Percentiles rank a stretch among this genome's conserved stretches.
These are phyloP conservation scores for Pleurotus salmoneostramineus DNA, from an alignment of 768 basidiomycete genomes.

Conservation along the genomic window DNA sequence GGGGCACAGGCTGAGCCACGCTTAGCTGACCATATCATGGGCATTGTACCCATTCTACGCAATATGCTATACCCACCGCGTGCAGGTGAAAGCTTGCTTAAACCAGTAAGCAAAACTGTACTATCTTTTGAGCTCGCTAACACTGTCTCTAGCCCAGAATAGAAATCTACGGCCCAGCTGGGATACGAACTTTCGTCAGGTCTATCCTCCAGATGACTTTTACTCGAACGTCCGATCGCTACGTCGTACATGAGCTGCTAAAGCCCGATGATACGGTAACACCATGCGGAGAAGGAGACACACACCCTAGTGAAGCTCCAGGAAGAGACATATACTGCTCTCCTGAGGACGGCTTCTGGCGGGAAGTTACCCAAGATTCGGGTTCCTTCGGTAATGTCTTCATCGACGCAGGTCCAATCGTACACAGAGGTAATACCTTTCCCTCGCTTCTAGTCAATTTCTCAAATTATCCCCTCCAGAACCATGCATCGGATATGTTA, in stretches of 20 bases:
- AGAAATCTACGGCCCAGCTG: constrained; percentile 78
- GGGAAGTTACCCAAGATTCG: constrained; percentile 36
- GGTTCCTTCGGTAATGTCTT: constrained; percentile 30
- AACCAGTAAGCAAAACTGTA: constrained; percentile 14
- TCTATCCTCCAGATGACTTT: constrained; percentile 66
- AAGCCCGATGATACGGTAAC: constrained; percentile 48
- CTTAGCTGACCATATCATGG: constrained; percentile 71
- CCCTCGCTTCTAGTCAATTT: too few relatives aligned
- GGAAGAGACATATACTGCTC: constrained; percentile 57
- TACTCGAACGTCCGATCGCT: constrained; percentile 55
- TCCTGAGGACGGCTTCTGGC: constrained; percentile 63
- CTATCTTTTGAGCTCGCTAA: background rate
- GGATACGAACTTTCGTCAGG: constrained; percentile 73
- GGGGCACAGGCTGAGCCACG: background rate
- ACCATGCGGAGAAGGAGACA: constrained; percentile 39
- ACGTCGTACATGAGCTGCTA: constrained; percentile 78
- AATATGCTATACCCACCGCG: constrained; percentile 49
- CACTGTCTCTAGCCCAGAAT: constrained; percentile 40
- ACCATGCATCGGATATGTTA: constrained; percentile 76
- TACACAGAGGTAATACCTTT: constrained; percentile 81
- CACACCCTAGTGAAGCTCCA: constrained; percentile 58
- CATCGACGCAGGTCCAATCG: constrained; percentile 75
- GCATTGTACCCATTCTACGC: constrained; percentile 63
- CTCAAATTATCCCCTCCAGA: constrained; percentile 33
- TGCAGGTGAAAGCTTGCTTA: constrained; percentile 12